Evolutionary conservation across 805 yeast species (phyloP).

Genomic region (Groenewaldozyma salmanticensis): DNA sequence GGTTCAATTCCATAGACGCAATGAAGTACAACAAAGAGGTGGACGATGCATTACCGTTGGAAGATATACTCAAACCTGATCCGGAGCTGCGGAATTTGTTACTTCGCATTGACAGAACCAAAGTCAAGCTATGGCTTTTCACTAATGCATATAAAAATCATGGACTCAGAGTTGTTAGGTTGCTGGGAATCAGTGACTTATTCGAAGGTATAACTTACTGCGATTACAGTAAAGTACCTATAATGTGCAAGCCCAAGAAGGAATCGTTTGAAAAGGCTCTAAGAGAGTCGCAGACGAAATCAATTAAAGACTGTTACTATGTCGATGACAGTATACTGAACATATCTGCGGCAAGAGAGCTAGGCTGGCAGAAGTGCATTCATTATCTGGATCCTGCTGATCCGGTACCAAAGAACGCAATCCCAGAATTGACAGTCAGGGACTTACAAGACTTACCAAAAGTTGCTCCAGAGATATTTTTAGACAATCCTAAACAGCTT

Average conservation of each 20-base stretch:
- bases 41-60: conserved; percentile 87
- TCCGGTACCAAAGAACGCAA: conserved; percentile 31
- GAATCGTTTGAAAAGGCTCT: conserved; percentile 50
- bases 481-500: neutral
- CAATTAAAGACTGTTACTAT: conserved; percentile 49
- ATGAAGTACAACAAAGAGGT: conserved; percentile 79
- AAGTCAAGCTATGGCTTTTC: conserved; percentile 77
- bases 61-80: conserved; percentile 57
- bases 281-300: conserved; percentile 47
- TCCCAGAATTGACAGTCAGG: conserved; percentile 44
- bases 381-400: conserved; percentile 68
- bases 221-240: conserved; percentile 55
- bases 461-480: conserved; percentile 45
- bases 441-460: conserved; percentile 45
- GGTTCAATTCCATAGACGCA: conserved; percentile 64
- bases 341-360: conserved; percentile 57
- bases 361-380: conserved; percentile 64
- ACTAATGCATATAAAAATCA: conserved; percentile 93
- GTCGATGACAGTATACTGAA: conserved; percentile 83
- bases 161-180: conserved; percentile 66
- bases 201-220: conserved; percentile 93
- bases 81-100: conserved; percentile 27
- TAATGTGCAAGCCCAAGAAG: conserved; percentile 85
- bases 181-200: conserved; percentile 82
- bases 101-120: conserved; percentile 31